phyloP scores from a whole-genome alignment of 305 asterid genomes.

The Plantago lanceolata region DNA sequence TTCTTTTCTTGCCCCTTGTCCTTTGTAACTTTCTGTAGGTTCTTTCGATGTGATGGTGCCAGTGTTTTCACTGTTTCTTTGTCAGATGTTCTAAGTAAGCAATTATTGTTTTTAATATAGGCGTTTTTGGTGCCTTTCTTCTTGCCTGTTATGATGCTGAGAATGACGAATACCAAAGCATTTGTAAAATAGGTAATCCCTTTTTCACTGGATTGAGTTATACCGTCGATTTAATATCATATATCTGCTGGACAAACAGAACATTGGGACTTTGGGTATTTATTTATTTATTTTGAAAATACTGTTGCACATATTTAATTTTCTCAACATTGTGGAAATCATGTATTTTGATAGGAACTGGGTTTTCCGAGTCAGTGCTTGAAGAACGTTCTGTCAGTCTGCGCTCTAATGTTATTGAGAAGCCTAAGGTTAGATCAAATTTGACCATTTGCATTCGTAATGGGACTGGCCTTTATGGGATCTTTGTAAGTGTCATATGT shows the following conservation, averaged over 20 bases:
- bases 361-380: neutral
- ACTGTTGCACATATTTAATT: no score
- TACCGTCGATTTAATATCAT: no score
- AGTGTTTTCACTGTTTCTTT: neutral
- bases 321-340: no score
- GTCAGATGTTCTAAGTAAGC: no score
- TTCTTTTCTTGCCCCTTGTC: no score
- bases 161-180: slow-evolving; percentile 87
- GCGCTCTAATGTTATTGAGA: neutral
- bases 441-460: neutral
- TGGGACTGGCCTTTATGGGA: neutral
- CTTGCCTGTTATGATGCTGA: slow-evolving; percentile 83
- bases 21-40: no score
- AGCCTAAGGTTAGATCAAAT: slow-evolving; percentile 33
- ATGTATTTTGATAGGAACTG: slow-evolving; percentile 12
- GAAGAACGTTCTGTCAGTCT: neutral
- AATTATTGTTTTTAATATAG: slow-evolving; percentile 29
- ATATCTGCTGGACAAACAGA: no score
- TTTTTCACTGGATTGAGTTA: no score
- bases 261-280: no score
- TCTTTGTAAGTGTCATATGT: neutral
- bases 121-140: slow-evolving; percentile 90
- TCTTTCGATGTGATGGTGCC: neutral
- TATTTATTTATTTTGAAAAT: no score
- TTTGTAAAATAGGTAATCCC: slow-evolving; percentile 47